Percentiles rank a stretch among this genome's conserved stretches.
phyloP scores from a whole-genome alignment of 768 basidiomycete genomes.

The Pisolithus microcarpus region DNA sequence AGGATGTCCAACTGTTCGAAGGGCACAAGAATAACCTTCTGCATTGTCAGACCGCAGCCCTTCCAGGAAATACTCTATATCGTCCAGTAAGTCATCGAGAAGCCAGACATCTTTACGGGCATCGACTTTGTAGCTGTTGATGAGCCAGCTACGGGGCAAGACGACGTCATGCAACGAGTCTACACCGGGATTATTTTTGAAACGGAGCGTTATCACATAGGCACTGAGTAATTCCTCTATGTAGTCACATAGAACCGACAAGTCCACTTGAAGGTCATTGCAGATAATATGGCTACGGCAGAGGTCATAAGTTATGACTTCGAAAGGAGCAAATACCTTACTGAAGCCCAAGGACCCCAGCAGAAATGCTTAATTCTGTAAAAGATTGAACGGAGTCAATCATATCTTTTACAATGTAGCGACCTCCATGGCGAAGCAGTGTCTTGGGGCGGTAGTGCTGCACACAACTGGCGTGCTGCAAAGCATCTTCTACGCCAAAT shows the following conservation, averaged over 20 bases:
- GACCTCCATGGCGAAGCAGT: conserved; percentile 9
- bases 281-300: conserved; percentile 38
- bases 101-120: conserved; percentile 5
- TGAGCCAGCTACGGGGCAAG: conserved; percentile 52
- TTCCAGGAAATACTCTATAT: conserved; percentile 22
- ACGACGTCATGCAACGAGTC: conserved; percentile 37
- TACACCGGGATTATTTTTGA: neutral
- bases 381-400: conserved; percentile 24
- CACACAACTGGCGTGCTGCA: conserved; percentile 28
- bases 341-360: conserved; percentile 36
- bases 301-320: too few species aligned
- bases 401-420: conserved; percentile 29
- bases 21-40: conserved; percentile 14
- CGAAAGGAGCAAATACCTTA: conserved; percentile 19
- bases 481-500: conserved; percentile 31
- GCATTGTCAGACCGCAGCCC: conserved; percentile 22
- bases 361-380: conserved; percentile 18
- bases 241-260: conserved; percentile 43
- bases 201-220: conserved; percentile 31
- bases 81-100: conserved; percentile 7
- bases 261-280: conserved; percentile 32
- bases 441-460: conserved; percentile 1
- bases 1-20: neutral
- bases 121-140: conserved; percentile 13
- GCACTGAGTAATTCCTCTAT: conserved; percentile 43